A percentile compares a stretch with the other conserved stretches of the same genome.
phyloP scores from a whole-genome alignment of 2,329 filamentous ascomycete genomes.

The Ophiostoma sp. region DNA sequence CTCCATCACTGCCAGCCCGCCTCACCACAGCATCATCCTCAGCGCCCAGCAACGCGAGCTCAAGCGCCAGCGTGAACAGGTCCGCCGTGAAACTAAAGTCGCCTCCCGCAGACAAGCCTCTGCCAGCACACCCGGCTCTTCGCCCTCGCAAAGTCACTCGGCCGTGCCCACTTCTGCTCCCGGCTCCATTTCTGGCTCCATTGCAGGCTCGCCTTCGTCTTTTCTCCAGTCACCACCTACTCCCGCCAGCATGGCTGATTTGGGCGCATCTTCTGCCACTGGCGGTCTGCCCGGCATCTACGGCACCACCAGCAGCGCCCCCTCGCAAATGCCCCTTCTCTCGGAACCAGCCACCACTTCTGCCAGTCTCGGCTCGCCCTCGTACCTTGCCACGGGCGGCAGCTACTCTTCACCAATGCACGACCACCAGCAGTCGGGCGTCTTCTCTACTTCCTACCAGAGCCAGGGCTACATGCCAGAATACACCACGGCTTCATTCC shows the following conservation, averaged over 20 bases:
- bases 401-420: slow-evolving; percentile 29
- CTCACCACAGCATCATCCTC: slow-evolving; percentile 46
- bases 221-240: slow-evolving; percentile 24
- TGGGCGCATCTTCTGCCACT: slow-evolving; percentile 41
- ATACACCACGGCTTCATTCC: slow-evolving; percentile 32
- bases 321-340: slow-evolving; percentile 52
- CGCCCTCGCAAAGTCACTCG: background rate
- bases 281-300: slow-evolving; percentile 49
- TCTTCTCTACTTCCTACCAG: slow-evolving; percentile 40
- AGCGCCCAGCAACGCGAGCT: slow-evolving; percentile 62
- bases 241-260: slow-evolving; percentile 45
- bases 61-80: slow-evolving; percentile 61
- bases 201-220: slow-evolving; percentile 20
- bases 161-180: background rate
- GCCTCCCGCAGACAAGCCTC: slow-evolving; percentile 44
- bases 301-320: slow-evolving; percentile 43
- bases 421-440: slow-evolving; percentile 34
- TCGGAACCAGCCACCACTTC: slow-evolving; percentile 48
- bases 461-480: slow-evolving; percentile 38
- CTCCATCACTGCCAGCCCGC: slow-evolving; percentile 60
- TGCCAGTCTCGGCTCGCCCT: slow-evolving; percentile 48
- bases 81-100: slow-evolving; percentile 59
- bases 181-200: slow-evolving; percentile 9
- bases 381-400: slow-evolving; percentile 23
- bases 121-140: slow-evolving; percentile 6